Percentiles rank a stretch among this genome's conserved stretches.
These are phyloP conservation scores for Penicillium chermesinum DNA, from an alignment of 495 filamentous ascomycete genomes.

Conservation along the genomic window DNA sequence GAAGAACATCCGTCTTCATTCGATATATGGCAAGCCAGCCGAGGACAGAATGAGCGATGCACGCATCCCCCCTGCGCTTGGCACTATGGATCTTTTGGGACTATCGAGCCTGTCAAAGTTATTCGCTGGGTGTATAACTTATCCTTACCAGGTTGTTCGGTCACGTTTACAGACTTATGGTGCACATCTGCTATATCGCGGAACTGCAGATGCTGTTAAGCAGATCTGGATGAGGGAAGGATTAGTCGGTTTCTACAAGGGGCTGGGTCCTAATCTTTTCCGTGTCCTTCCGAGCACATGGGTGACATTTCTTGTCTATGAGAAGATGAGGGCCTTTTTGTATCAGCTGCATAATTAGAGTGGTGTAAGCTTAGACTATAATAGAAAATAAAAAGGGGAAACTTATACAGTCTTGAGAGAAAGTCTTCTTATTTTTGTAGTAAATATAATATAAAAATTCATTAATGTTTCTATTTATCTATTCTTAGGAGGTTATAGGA, in stretches of 20 bases:
- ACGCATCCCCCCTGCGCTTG: constrained; percentile 6
- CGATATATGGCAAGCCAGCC: neutral
- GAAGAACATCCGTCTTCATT: constrained; percentile 52
- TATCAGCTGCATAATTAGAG: neutral
- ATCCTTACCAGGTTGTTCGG: constrained; percentile 89
- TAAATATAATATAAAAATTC: too few relatives aligned
- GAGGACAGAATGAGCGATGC: neutral
- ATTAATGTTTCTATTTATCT: too few relatives aligned
- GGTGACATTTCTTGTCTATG: constrained; percentile 97
- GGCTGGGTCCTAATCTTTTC: constrained; percentile 79
- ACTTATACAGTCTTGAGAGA: too few relatives aligned
- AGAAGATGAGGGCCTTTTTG: constrained; percentile 68
- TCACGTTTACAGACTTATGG: constrained; percentile 85
- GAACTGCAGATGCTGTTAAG: constrained; percentile 62
- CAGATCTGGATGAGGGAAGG: constrained; percentile 79
- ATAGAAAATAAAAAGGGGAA: too few relatives aligned
- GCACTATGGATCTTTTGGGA: constrained; percentile 70
- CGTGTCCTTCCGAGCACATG: constrained; percentile 91
- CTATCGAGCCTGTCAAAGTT: constrained; percentile 80
- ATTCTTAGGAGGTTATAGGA: too few relatives aligned
- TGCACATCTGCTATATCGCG: constrained; percentile 57
- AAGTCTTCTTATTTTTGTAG: too few relatives aligned
- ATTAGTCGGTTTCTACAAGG: constrained; percentile 82
- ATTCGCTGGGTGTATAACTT: constrained; percentile 79
- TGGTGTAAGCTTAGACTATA: too few relatives aligned